These are phyloP conservation scores for Penicillium bialowiezense DNA, from an alignment of 495 filamentous ascomycete genomes.

Conservation along the genomic window DNA sequence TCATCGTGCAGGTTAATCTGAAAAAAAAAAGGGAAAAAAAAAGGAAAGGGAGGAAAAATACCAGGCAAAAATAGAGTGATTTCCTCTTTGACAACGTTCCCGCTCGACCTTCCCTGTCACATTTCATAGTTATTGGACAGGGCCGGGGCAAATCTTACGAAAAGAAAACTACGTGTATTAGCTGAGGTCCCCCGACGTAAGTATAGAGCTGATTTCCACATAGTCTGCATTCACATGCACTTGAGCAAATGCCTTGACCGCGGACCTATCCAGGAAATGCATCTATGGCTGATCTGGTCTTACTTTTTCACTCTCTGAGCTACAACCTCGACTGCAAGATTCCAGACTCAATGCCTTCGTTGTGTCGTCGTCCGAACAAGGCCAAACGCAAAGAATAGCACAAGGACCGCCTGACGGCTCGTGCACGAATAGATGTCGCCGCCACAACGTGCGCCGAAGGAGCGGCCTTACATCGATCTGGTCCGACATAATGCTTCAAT, in stretches of 20 bases:
- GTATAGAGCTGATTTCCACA: constrained; percentile 3
- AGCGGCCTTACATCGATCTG: constrained; percentile 12
- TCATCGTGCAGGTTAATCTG: background rate
- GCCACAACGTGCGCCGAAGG: constrained; percentile 22
- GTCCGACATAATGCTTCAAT: constrained; percentile 3
- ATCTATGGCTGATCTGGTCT: constrained; percentile 14
- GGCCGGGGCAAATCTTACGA: background rate
- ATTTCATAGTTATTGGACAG: constrained; percentile 4
- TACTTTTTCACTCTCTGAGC: too few species aligned
- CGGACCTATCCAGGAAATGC: constrained; percentile 26
- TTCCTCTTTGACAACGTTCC: background rate
- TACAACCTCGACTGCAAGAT: too few species aligned
- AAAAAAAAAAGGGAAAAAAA: constrained; percentile 2
- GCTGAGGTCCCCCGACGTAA: background rate
- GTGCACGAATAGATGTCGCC: constrained; percentile 26
- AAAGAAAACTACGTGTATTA: too few species aligned
- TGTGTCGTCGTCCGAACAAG: constrained; percentile 11
- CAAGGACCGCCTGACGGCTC: constrained; percentile 14
- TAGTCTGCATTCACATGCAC: constrained; percentile 13
- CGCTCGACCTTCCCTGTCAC: background rate
- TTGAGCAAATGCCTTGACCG: constrained; percentile 22
- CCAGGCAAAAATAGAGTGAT: too few species aligned
- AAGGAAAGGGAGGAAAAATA: background rate
- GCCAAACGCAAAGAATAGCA: constrained; percentile 12
- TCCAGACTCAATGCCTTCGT: constrained; percentile 17